Evolutionary conservation across 768 basidiomycete genomes (phyloP), one percentile per base, ranked within the genome.

Genomic region (Gloeophyllum trabeum): DNA sequence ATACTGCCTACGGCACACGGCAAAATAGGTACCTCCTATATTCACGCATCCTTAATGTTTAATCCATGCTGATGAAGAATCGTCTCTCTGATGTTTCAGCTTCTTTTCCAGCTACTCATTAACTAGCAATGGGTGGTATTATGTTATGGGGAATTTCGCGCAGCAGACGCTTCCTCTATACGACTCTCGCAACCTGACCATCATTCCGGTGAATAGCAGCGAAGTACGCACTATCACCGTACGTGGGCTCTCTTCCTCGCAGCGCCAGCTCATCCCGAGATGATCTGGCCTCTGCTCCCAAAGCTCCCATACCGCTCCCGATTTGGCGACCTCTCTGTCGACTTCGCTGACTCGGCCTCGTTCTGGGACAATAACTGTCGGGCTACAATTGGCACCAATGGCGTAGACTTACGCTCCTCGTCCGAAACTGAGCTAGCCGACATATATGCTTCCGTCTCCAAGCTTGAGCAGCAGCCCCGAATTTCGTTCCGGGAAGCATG

Each of bases 271-370:
- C 41, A 21, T 24, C 4, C 40, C 64, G 64, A 55, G 67, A 36
- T 63, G 20, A 21, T 16, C 19, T 13, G 10, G 14, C 21, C 5
- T 35, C 78, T 75, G n/a, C n/a, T n/a, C n/a, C n/a, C n/a, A n/a
- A n/a, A n/a, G n/a, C 54, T 79, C 41, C 76, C 77, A 10, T 79
- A 75, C 54, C 71, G 72, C 26, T 76, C 75, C 3, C 67, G 73
- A 32, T 64, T 77, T 46, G 67, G 68, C 20, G 58, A 67, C 1
- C 52, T 54, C 6, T 60, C 71, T 20, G 61, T 61, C 18, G 52
- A 63, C 14, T 80, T 76, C 52, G 71, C 70, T 2, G 65, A 76
- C 51, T 54, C 58, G 2, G 57, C 59, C 6, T 70, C 74, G 6
- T 76, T 69, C 54, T 62, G 68, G 21, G 61, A 61, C 19, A 71